A percentile compares a stretch with the other conserved stretches of the same genome.
phyloP scores from a whole-genome alignment of 345 rosid species.

The Hirschfeldia incana region DNA sequence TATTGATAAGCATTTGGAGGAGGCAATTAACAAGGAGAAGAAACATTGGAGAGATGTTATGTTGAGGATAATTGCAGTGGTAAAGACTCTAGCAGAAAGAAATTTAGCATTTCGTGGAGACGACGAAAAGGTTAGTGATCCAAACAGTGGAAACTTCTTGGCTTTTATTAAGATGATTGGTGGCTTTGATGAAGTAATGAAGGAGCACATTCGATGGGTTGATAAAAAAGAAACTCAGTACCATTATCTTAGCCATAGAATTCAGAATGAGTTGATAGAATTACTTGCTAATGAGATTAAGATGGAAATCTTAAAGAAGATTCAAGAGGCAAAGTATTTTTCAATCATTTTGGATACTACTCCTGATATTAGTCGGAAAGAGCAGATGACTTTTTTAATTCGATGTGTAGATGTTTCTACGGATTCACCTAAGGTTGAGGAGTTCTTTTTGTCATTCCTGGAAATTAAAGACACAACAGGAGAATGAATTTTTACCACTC shows the following conservation, averaged over 20 bases:
- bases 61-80: not conserved
- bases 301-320: too few relatives aligned
- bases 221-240: not conserved
- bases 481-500: too few relatives aligned
- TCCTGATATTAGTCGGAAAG: too few relatives aligned
- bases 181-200: not conserved
- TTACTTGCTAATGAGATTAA: too few relatives aligned
- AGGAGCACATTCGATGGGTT: not conserved
- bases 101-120: not conserved
- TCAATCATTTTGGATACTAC: too few relatives aligned
- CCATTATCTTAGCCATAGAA: not conserved
- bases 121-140: not conserved
- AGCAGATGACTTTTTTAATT: too few relatives aligned
- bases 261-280: too few relatives aligned
- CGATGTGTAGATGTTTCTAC: too few relatives aligned
- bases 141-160: not conserved
- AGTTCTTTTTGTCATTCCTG: too few relatives aligned
- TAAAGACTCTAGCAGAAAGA: not conserved
- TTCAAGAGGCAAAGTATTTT: too few relatives aligned
- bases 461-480: too few relatives aligned
- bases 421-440: too few relatives aligned
- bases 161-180: not conserved
- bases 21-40: not conserved
- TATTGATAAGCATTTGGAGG: not conserved
- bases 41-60: not conserved